Evolutionary conservation across 768 basidiomycete genomes (phyloP).

Genomic region (Suillus subalutaceus): DNA sequence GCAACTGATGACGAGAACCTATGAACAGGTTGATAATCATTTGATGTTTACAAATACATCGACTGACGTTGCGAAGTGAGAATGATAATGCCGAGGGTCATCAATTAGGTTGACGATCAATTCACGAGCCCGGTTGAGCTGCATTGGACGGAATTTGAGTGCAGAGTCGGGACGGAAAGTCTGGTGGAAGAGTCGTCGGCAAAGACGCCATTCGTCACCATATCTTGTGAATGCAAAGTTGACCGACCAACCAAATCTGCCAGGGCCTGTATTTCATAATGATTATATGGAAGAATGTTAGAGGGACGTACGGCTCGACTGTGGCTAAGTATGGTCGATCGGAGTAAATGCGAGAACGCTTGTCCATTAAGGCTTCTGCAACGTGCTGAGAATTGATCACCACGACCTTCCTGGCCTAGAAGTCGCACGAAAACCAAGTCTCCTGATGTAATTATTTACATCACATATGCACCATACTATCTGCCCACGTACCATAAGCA

Average conservation of each 20-base stretch:
- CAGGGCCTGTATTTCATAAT: not conserved
- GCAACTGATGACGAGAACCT: not conserved
- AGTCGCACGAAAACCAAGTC: slow-evolving; percentile 7
- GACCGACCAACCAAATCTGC: slow-evolving; percentile 10
- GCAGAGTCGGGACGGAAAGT: not conserved
- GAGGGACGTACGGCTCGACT: not conserved
- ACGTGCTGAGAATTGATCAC: slow-evolving; percentile 7
- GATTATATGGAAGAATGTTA: not conserved
- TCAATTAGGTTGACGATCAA: not conserved
- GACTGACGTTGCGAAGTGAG: not conserved
- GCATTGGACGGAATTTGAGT: not conserved
- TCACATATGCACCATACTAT: not conserved
- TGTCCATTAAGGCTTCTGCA: slow-evolving; percentile 10
- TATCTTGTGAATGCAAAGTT: slow-evolving; percentile 1
- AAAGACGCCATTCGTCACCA: slow-evolving; percentile 29
- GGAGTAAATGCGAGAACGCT: slow-evolving; percentile 12
- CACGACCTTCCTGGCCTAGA: slow-evolving; percentile 4
- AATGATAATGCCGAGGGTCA: not conserved
- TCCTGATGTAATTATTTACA: slow-evolving; percentile 3
- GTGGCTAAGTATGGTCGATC: slow-evolving; percentile 12
- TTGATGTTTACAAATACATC: not conserved
- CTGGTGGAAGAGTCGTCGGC: not conserved
- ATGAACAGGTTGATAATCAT: not conserved
- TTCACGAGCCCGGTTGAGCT: not conserved
- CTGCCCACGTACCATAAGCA: slow-evolving; percentile 20